Percentiles rank a stretch among this genome's conserved stretches.
These are phyloP conservation scores for Arachnomyces sp. DNA, from an alignment of 2,329 filamentous ascomycete genomes.

Conservation along the genomic window DNA sequence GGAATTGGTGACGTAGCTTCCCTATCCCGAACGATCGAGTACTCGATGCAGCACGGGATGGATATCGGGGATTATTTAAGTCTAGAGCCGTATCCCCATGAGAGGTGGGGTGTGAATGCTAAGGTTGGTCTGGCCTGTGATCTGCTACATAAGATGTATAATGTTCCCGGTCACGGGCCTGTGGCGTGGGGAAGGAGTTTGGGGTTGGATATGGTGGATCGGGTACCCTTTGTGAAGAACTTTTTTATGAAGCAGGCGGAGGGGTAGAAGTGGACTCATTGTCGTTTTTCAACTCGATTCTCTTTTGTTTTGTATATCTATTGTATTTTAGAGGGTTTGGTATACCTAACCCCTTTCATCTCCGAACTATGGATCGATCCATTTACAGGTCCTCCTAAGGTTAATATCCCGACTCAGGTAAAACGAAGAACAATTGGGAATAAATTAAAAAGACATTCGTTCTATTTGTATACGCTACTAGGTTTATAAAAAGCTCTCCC, in stretches of 20 bases:
- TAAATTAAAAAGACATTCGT: background rate
- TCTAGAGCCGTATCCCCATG: slow-evolving; percentile 71
- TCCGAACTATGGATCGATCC: too few relatives aligned
- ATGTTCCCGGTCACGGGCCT: slow-evolving; percentile 63
- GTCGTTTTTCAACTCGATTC: slow-evolving; percentile 1
- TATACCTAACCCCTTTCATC: background rate
- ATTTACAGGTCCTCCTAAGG: too few relatives aligned
- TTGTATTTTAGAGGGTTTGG: slow-evolving; percentile 5
- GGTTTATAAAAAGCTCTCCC: background rate
- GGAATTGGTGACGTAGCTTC: slow-evolving; percentile 83
- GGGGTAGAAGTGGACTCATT: slow-evolving; percentile 8
- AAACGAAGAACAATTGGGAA: background rate
- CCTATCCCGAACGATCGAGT: slow-evolving; percentile 65
- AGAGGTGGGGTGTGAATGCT: slow-evolving; percentile 78
- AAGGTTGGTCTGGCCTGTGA: slow-evolving; percentile 70
- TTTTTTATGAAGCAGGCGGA: slow-evolving; percentile 71
- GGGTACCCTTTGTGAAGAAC: slow-evolving; percentile 65
- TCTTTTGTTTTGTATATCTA: slow-evolving; percentile 6
- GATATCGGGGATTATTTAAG: slow-evolving; percentile 75
- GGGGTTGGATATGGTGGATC: slow-evolving; percentile 69
- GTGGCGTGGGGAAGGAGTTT: slow-evolving; percentile 71
- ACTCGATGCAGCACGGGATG: slow-evolving; percentile 72
- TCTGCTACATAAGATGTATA: slow-evolving; percentile 88
- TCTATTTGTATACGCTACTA: background rate
- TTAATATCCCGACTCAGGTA: background rate